Evolutionary conservation across 106 monocot species (phyloP), one percentile per base, ranked within the genome.

Genomic region (Amphibolis antarctica): DNA sequence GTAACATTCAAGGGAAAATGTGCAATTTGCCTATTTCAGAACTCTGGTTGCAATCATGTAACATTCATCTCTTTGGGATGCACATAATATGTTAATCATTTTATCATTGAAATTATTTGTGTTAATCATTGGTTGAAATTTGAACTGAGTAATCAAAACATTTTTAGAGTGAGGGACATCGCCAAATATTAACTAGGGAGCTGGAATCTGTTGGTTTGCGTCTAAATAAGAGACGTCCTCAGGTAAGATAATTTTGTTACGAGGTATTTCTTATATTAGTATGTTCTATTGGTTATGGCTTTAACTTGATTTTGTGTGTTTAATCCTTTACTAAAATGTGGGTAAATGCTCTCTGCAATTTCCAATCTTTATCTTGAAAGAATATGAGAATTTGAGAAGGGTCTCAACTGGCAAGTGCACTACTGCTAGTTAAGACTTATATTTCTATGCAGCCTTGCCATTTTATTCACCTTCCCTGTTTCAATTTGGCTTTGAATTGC

Each of bases 201-300:
- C 65, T 91, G 64, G 98, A 98, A 88, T 91, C 98, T 76, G 98
- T 98, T 79, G 98, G 98, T 42, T 59, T 98, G 60, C 91, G 98
- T 65, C 71, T 91, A 53, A 98, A 98, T 78, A 98, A 98, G 78
- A 84, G 75, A 65, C 98, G 87, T 45, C 98, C 98, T 70, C 98
- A 91, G 56, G 94, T 93, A 75, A 48, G 68, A 27, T 68, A 52
- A 29, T 27, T 52, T 66, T 64, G 25, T 47, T 11, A 0, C 1
- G 44, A 42, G 4, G 29, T 31, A 7, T 20, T 63, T 46, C 65
- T 27, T 50, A 43, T 19, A 14, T 23, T 61, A n/a, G 12, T 61
- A 9, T 18, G 61, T 36, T 57, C 12, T 14, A 5, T 15, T 12
- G n/a, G 17, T 10, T 7, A n/a, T n/a, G 7, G 36, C 36, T 36